phyloP scores from a whole-genome alignment of 2,329 filamentous ascomycete species.

The Exophiala alcalophila region DNA sequence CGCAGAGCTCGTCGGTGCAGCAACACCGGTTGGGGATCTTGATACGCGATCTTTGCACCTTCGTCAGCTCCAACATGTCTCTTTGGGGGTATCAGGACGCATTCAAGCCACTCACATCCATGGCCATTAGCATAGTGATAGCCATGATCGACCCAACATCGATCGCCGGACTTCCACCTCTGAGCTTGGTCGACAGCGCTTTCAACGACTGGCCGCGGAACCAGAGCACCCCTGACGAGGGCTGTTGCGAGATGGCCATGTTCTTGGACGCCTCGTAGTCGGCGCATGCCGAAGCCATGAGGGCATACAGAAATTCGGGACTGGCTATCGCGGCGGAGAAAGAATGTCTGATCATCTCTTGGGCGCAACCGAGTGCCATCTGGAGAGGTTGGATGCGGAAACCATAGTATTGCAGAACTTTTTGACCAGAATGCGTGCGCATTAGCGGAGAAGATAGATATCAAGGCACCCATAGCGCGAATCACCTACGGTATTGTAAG shows the following conservation, averaged over 20 bases:
- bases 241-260: background rate
- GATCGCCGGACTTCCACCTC: background rate
- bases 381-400: conserved; percentile 6
- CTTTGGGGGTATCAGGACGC: background rate
- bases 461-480: no score
- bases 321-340: conserved; percentile 7
- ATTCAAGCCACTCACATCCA: conserved; percentile 1
- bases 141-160: conserved; percentile 6
- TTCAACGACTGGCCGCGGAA: conserved; percentile 8
- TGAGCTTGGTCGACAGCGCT: conserved; percentile 5
- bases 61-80: background rate
- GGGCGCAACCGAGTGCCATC: background rate
- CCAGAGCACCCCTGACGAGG: conserved; percentile 5
- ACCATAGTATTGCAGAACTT: conserved; percentile 9
- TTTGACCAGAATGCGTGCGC: no score
- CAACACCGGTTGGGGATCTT: conserved; percentile 4
- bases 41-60: conserved; percentile 6
- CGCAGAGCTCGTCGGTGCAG: conserved; percentile 11
- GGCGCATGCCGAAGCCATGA: conserved; percentile 7
- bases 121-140: conserved; percentile 8
- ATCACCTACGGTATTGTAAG: no score
- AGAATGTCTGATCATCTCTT: background rate
- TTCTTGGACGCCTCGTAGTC: conserved; percentile 2
- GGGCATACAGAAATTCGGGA: conserved; percentile 8
- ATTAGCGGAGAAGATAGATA: no score